Base-by-base conservation (phyloP, 345 rosid genomes). In the Arabis hirsuta region DNA sequence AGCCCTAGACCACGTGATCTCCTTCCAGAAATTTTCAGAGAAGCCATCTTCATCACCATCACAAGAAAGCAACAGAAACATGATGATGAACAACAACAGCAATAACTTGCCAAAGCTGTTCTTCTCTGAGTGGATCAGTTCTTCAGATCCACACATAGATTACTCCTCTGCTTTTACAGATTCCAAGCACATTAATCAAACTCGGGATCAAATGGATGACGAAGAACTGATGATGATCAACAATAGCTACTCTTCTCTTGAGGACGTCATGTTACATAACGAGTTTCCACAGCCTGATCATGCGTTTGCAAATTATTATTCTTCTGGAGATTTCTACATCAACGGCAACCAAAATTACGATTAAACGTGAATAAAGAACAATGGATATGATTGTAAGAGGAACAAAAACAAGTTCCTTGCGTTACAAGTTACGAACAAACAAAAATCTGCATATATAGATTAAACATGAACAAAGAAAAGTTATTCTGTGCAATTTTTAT, bases 41-140 rank as follows among this genome's bases (percentile, higher is more conserved):
- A 80, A 76, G 8, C 71, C 82, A 16, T 51, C 76, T 45, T 60
- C 42, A 72, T 12, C 83, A 29, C 42, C 68, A 53, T 48, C 43
- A 62, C 26, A 71, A 78, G 70, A 50, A 38, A 53, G 58, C 54
- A 60, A 59, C 42, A 50, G 1, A 69, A 79, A 42, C 72, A 71
- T 51, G 71, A 67, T 51, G 71, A 67, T 54, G 57, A 63, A 24
- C 26, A 51, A 20, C 46, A 53, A 46, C 1, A 62, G n/a, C 14
- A 78, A 57, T 34, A 66, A 62, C 56, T 62, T 88, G 38, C 94
- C 88, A 0, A 88, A 85, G 74, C 50, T 90, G 11, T 73, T 90
- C 65, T 92, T 92, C 42, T 84, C 96, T 0, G 95, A 86, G 74
- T 90, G 96, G 96, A 88, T 92, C 36, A 70, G 81, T n/a, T 76